A percentile compares a stretch with the other conserved stretches of the same genome.
These are phyloP conservation scores for Pythium vanterpoolii DNA, from an alignment of 352 stramenopile genomes.

Conservation along the genomic window DNA sequence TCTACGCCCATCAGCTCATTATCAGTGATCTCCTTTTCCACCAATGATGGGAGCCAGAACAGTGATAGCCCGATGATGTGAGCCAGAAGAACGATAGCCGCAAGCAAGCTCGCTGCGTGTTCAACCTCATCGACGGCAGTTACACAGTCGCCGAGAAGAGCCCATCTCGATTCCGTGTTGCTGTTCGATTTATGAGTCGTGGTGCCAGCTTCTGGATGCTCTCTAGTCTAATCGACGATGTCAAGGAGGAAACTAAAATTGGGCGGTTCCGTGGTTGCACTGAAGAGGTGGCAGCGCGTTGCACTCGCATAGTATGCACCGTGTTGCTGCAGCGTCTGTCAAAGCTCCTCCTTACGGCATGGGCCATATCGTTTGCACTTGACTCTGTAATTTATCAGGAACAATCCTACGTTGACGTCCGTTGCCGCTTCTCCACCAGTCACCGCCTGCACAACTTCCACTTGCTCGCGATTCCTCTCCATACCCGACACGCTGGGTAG, in stretches of 20 bases:
- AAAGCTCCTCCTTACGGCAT: background rate
- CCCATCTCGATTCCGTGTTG: constrained; percentile 15
- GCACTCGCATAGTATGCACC: constrained; percentile 6
- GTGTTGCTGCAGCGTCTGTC: constrained; percentile 3
- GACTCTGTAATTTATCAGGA: constrained; percentile 6
- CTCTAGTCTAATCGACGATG: constrained; percentile 9
- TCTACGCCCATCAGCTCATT: background rate
- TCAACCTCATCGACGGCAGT: background rate
- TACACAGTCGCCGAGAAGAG: constrained; percentile 13
- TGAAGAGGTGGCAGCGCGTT: constrained; percentile 5
- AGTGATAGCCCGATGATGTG: constrained; percentile 1
- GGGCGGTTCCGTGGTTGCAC: background rate
- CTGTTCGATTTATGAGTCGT: constrained; percentile 16
- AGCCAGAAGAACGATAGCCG: background rate
- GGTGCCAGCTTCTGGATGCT: constrained; percentile 18
- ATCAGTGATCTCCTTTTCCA: constrained; percentile 2
- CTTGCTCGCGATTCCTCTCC: constrained; percentile 11
- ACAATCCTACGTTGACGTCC: constrained; percentile 14
- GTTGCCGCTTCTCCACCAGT: constrained; percentile 7
- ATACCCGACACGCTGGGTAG: constrained; percentile 2
- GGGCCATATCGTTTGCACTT: constrained; percentile 13
- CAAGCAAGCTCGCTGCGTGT: background rate
- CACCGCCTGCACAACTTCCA: constrained; percentile 6
- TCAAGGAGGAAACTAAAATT: constrained; percentile 5
- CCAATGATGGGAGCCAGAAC: too few relatives aligned